phyloP scores from a whole-genome alignment of 2,329 filamentous ascomycete species.

The Chaetomium sp. region DNA sequence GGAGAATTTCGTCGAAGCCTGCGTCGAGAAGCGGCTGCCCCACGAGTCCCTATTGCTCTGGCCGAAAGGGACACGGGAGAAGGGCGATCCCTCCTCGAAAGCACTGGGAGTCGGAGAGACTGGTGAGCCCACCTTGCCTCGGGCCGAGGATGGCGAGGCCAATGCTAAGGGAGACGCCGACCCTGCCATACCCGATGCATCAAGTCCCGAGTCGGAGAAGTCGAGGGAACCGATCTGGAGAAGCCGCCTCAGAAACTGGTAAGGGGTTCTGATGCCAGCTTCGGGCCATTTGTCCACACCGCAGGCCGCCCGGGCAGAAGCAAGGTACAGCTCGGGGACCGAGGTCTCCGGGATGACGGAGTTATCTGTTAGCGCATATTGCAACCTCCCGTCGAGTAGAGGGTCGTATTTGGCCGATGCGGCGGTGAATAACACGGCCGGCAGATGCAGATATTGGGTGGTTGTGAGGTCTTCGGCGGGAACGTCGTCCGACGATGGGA shows the following conservation, averaged over 20 bases:
- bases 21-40: constrained; percentile 27
- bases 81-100: constrained; percentile 9
- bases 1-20: constrained; percentile 29
- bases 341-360: constrained; percentile 36
- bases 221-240: constrained; percentile 40
- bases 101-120: background rate
- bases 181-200: constrained; percentile 6
- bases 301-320: constrained; percentile 35
- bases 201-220: constrained; percentile 34
- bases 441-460: constrained; percentile 39
- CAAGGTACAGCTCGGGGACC: constrained; percentile 37
- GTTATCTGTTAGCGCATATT: constrained; percentile 37
- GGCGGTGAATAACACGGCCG: constrained; percentile 39
- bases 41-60: constrained; percentile 28
- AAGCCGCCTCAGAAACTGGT: constrained; percentile 38
- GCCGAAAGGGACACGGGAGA: constrained; percentile 6
- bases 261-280: constrained; percentile 38
- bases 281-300: constrained; percentile 37
- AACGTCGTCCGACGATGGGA: constrained; percentile 34
- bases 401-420: constrained; percentile 41
- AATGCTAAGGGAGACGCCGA: constrained; percentile 12
- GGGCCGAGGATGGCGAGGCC: constrained; percentile 16
- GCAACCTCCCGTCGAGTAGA: constrained; percentile 35
- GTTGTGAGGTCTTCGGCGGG: constrained; percentile 35
- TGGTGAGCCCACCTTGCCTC: constrained; percentile 16